These are phyloP conservation scores for Penicillium digitatum DNA, from an alignment of 2,329 filamentous ascomycete species.

Conservation along the genomic window DNA sequence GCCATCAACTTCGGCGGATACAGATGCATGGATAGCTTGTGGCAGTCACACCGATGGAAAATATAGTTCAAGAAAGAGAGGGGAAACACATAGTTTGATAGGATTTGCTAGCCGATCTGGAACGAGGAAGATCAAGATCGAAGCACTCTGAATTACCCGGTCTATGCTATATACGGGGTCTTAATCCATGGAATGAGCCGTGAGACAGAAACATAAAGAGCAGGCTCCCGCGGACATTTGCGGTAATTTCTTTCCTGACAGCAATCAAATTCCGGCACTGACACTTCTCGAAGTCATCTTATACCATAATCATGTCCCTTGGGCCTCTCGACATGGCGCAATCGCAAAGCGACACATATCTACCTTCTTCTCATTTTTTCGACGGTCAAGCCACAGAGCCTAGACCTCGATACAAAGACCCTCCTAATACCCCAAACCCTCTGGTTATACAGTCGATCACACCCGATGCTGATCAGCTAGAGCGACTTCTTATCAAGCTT, in stretches of 20 bases:
- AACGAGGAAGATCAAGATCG: background rate
- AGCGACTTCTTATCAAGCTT: background rate
- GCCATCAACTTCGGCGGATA: background rate
- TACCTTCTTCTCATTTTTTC: background rate
- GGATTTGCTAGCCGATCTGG: background rate
- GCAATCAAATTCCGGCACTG: background rate
- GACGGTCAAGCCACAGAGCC: background rate
- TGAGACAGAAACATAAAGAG: background rate
- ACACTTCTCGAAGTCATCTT: background rate
- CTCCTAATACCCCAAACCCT: background rate
- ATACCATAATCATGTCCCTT: background rate
- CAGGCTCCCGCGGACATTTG: background rate
- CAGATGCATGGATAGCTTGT: background rate
- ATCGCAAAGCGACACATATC: background rate
- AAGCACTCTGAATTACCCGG: background rate
- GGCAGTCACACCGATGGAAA: background rate
- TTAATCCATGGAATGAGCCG: background rate
- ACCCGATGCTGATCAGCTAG: background rate
- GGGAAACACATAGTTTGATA: background rate
- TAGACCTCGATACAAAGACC: background rate
- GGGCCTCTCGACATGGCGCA: background rate
- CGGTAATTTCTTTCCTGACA: background rate
- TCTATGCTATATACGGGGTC: background rate
- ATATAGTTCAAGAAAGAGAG: background rate
- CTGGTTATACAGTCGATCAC: background rate